Evolutionary conservation across 2,329 filamentous ascomycete genomes (phyloP).

Genomic region (Hypoxylon sp.): DNA sequence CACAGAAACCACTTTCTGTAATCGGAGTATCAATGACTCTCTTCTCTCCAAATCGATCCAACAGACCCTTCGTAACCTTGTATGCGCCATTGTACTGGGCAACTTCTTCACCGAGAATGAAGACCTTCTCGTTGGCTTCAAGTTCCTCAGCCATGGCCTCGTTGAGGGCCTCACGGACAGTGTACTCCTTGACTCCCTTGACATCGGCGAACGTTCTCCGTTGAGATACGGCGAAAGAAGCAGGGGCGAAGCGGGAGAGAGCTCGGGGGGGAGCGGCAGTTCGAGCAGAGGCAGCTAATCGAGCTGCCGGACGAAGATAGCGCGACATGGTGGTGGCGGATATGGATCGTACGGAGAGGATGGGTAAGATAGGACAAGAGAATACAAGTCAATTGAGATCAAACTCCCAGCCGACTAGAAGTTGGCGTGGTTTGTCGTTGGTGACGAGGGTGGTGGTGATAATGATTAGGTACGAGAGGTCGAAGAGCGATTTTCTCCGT

Average conservation of each 20-base stretch:
- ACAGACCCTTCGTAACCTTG: slow-evolving; percentile 98
- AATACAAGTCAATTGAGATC: slow-evolving; percentile 28
- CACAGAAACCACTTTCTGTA: slow-evolving; percentile 95
- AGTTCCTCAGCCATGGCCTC: slow-evolving; percentile 98
- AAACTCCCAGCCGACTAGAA: slow-evolving; percentile 46
- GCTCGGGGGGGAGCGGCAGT: slow-evolving; percentile 57
- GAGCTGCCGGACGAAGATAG: slow-evolving; percentile 66
- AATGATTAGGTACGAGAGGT: slow-evolving; percentile 21
- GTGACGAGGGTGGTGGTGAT: slow-evolving; percentile 27
- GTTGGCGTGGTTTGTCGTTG: slow-evolving; percentile 32
- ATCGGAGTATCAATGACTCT: slow-evolving; percentile 98
- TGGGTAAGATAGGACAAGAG: slow-evolving; percentile 10
- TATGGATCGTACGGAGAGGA: slow-evolving; percentile 32
- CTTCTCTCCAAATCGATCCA: slow-evolving; percentile 98
- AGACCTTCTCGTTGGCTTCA: slow-evolving; percentile 94
- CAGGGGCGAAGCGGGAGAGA: slow-evolving; percentile 55
- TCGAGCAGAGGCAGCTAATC: slow-evolving; percentile 63
- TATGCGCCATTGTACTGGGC: slow-evolving; percentile 99
- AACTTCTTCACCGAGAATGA: slow-evolving; percentile 96
- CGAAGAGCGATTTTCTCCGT: slow-evolving; percentile 53
- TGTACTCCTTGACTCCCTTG: slow-evolving; percentile 84
- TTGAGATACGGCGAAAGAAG: slow-evolving; percentile 60
- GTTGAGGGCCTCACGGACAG: slow-evolving; percentile 95
- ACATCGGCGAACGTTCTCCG: slow-evolving; percentile 70
- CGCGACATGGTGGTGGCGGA: slow-evolving; percentile 61